Conservation (phyloP, 768 basidiomycete species). For the Pulveroboletus frians region DNA sequence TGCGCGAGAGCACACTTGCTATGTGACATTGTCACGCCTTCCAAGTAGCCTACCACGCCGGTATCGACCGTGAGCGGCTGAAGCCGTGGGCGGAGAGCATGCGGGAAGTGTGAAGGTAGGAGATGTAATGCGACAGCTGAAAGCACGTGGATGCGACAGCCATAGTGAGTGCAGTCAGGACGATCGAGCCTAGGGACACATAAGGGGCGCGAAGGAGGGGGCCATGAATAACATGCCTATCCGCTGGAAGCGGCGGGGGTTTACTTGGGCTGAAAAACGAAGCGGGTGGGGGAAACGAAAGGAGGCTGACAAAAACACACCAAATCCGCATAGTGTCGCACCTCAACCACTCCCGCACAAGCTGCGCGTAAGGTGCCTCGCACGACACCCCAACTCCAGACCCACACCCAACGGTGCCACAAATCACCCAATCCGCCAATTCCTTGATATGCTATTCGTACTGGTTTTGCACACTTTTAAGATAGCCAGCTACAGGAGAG, state of each 20-base stretch:
- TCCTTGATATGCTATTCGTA: slow-evolving; percentile 49
- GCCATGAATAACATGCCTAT: slow-evolving; percentile 71
- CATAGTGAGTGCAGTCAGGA: slow-evolving; percentile 70
- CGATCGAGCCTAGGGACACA: slow-evolving; percentile 76
- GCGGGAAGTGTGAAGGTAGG: slow-evolving; percentile 49
- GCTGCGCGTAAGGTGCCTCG: slow-evolving; percentile 73
- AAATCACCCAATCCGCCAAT: slow-evolving; percentile 75
- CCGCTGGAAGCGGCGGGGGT: slow-evolving; percentile 41
- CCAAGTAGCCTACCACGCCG: slow-evolving; percentile 39
- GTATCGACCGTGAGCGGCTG: slow-evolving; percentile 35
- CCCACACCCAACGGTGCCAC: slow-evolving; percentile 49
- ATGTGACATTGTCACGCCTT: slow-evolving; percentile 45
- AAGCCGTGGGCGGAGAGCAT: slow-evolving; percentile 36
- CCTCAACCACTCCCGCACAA: slow-evolving; percentile 78
- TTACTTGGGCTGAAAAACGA: slow-evolving; percentile 17
- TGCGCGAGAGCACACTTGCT: slow-evolving; percentile 68
- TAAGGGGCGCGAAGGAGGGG: slow-evolving; percentile 75
- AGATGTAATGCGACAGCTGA: slow-evolving; percentile 47
- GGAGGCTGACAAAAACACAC: slow-evolving; percentile 14
- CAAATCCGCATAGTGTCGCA: slow-evolving; percentile 82
- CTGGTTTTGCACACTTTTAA: slow-evolving; percentile 37
- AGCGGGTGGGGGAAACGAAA: slow-evolving; percentile 1
- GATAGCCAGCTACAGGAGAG: slow-evolving; percentile 70
- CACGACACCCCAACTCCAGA: slow-evolving; percentile 77
- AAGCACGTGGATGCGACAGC: slow-evolving; percentile 56